These are phyloP conservation scores for Pythium dissotocum DNA, from an alignment of 352 stramenopile genomes.

Conservation along the genomic window DNA sequence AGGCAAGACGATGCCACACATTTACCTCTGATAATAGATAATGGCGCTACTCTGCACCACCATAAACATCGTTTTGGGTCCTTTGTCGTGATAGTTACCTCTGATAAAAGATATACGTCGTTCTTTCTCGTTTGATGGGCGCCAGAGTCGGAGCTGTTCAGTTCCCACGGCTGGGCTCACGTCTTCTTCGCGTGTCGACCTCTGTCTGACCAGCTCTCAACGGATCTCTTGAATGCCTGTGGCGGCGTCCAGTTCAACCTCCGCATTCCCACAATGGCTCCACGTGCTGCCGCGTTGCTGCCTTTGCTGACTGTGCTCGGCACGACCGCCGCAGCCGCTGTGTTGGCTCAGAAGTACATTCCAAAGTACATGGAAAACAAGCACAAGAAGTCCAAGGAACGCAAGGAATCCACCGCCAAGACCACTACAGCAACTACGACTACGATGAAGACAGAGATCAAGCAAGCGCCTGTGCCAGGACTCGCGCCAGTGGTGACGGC, in stretches of 20 bases:
- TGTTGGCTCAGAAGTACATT: conserved; percentile 29
- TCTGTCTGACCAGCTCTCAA: neutral
- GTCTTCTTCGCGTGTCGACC: neutral
- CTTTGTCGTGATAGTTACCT: neutral
- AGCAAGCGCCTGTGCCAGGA: neutral
- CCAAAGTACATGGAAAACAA: conserved; percentile 30
- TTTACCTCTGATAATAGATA: neutral
- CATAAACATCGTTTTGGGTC: neutral
- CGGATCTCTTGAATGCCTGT: neutral
- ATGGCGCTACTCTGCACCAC: neutral
- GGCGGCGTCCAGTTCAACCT: neutral
- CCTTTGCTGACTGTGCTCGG: conserved; percentile 41
- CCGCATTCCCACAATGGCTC: conserved; percentile 25
- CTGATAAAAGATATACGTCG: neutral
- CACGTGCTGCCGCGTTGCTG: conserved; percentile 34
- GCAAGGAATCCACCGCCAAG: neutral
- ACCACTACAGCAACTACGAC: neutral
- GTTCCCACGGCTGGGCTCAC: neutral
- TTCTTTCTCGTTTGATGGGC: neutral
- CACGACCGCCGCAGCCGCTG: conserved; percentile 33
- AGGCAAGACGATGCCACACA: conserved; percentile 6
- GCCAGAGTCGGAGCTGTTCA: conserved; percentile 6
- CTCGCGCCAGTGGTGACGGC: neutral
- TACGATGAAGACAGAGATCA: neutral
- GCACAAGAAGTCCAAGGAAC: conserved; percentile 17